Conservation (phyloP, 2,329 filamentous ascomycete species). For the Cercospora sesami region DNA sequence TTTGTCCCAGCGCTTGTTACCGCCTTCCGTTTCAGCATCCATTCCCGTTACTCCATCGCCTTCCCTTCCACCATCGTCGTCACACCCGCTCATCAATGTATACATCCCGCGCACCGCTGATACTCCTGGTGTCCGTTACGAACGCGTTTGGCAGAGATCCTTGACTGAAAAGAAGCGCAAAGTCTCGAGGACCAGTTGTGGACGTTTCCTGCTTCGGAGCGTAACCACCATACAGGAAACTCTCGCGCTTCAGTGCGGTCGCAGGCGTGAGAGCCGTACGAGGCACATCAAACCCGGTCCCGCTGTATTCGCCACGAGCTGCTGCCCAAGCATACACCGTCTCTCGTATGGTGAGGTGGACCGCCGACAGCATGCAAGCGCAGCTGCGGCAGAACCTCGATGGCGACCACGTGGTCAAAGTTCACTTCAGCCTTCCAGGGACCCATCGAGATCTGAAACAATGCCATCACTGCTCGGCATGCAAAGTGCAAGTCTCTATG, state of each 20-base stretch:
- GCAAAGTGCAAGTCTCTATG: neutral
- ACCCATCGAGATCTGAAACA: neutral
- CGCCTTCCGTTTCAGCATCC: too few relatives aligned
- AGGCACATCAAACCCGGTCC: too few relatives aligned
- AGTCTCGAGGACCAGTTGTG: too few relatives aligned
- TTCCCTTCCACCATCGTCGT: too few relatives aligned
- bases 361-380: neutral
- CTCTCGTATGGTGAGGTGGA: neutral
- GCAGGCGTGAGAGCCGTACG: too few relatives aligned
- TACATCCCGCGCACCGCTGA: neutral
- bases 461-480: neutral
- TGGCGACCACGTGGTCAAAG: neutral
- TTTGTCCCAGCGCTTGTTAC: too few relatives aligned
- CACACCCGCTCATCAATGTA: neutral
- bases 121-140: neutral
- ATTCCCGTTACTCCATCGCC: too few relatives aligned
- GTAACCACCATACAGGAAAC: neutral
- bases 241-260: too few relatives aligned
- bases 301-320: neutral
- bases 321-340: neutral
- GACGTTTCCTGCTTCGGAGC: neutral
- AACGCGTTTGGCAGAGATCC: neutral
- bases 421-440: neutral
- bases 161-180: neutral
- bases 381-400: neutral